Evolutionary conservation across 2,329 filamentous ascomycete species (phyloP), one percentile per base, ranked within the genome.

Genomic region (Dothistroma septosporum): DNA sequence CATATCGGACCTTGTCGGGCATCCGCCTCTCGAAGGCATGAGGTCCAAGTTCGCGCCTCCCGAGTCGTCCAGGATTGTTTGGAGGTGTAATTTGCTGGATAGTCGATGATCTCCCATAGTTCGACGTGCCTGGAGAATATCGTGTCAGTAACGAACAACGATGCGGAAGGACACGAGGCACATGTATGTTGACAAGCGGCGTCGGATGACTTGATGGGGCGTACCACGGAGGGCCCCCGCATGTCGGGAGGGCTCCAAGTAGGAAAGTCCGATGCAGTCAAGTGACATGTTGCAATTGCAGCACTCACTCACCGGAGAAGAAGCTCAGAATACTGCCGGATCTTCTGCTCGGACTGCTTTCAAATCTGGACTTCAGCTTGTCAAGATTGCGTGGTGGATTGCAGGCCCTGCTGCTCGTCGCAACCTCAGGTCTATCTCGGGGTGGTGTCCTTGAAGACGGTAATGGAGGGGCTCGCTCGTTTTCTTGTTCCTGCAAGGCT

Each of bases 11-110:
- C 70, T 75, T 74, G 33, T 59, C 67, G 5, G 79, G 79, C 79
- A 81, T 80, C 35, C 67, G 68, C 12, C 77, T 73, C 62, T 81
- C 79, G 68, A 72, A 79, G 0, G 78, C 78, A 66, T 80, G 70
- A 12, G 79, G 78, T n/a, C 79, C 79, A 6, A 80, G 73, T 62
- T 80, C 78, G 6, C 69, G 69, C 69, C 73, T 76, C 70, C 79
- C 66, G 6, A 64, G 33, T 19, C 70, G 57, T 19, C 68, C 69
- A 12, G 65, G 64, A 2, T 62, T 61, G 24, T 22, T 50, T n/a
- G 65, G 64, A 11, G 56, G 55, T 12, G 32, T 49, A 9, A 62
- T 54, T 10, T 50, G 53, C 16, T 54, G 53, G 16, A 63, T 48
- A 31, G 56, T 65, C 16, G 61, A 61, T 32, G 50, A 28, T 12